Base-by-base conservation (phyloP, 2,329 filamentous ascomycete genomes). In the Paecilomyces fulvus region DNA sequence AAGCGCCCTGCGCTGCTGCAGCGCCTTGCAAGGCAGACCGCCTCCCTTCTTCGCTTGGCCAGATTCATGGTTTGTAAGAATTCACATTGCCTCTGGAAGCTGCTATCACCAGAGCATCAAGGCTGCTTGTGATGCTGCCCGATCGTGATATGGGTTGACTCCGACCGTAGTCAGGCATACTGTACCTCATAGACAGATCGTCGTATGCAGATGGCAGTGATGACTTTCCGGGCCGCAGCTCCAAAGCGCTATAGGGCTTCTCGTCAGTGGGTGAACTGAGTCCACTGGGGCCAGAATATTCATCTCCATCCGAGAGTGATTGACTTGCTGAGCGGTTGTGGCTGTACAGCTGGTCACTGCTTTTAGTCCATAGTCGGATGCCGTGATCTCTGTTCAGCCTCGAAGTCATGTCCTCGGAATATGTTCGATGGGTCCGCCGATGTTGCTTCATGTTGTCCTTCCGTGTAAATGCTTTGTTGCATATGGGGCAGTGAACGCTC, bases 391-490 rank as follows among this genome's bases (percentile, higher is more conserved):
- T 58, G n/a, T 55, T 51, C 6, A 56, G 56, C 4, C 51, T 57
- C 9, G 65, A 62, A 5, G 65, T 65, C 60, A 66, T 67, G 1
- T 71, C 70, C 20, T 73, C 66, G 0, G 68, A 70, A 49, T 69
- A 67, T 0, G 66, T 68, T 33, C 72, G 70, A 66, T 86, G 83
- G 0, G 83, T 86, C 33, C 83, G 77, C 49, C 83, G 82, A 63
- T 86, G 83, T 68, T 86, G 83, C 70, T 86, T 85, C 83, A 86
- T 86, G 70, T 86, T 86, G 73, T 86, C 83, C 65, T 86, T 86
- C 60, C 83, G 80, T 11, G 83, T 86, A 65, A 86, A 86, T 11
- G 83, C 83, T 69, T 86, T 86, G 73, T 83, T 82, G 75, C 83
- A 86, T 59, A 85, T 81, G 0, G 83, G 83, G 65, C 83, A 86